Evolutionary conservation across 1,139 yeast genomes (phyloP).

Genomic region (Blastobotrys capitulatus): DNA sequence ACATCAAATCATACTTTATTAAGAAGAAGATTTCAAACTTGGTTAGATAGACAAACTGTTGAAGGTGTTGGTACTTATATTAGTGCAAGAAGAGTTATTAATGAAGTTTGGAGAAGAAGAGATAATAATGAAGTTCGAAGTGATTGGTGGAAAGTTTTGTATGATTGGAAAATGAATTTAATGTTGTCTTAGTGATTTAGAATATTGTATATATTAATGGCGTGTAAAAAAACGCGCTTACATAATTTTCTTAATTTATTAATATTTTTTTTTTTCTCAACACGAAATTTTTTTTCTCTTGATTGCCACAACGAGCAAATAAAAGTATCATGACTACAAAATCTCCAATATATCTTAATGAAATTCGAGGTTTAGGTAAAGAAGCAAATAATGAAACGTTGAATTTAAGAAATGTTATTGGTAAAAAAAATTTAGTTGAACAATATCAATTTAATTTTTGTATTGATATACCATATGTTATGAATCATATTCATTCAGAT

Average conservation of each 20-base stretch:
- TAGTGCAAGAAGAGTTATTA: slow-evolving; percentile 80
- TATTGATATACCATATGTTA: slow-evolving; percentile 25
- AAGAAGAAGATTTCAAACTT: slow-evolving; percentile 63
- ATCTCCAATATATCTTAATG: slow-evolving; percentile 7
- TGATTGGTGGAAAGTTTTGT: slow-evolving; percentile 74
- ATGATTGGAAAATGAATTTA: slow-evolving; percentile 81
- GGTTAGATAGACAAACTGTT: slow-evolving; percentile 78
- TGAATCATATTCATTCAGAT: slow-evolving; percentile 21
- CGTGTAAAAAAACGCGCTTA: too few relatives aligned
- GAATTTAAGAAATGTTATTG: not conserved
- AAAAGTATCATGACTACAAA: not conserved
- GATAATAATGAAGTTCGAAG: slow-evolving; percentile 51
- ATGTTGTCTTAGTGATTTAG: slow-evolving; percentile 42
- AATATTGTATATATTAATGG: too few relatives aligned
- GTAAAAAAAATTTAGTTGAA: slow-evolving; percentile 6
- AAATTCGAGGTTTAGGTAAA: not conserved
- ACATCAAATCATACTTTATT: slow-evolving; percentile 42
- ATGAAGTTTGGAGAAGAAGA: slow-evolving; percentile 81
- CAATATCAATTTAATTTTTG: slow-evolving; percentile 31
- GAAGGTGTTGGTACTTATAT: slow-evolving; percentile 78
- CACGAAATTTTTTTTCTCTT: too few relatives aligned
- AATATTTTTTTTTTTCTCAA: not conserved
- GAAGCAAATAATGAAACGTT: slow-evolving; percentile 4
- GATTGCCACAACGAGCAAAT: too few relatives aligned
- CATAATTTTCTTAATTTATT: too few relatives aligned